Evolutionary conservation across 192 early-diverging fungal species (phyloP), one percentile per base, ranked within the genome.

Genomic region (Spinellus fusiger): DNA sequence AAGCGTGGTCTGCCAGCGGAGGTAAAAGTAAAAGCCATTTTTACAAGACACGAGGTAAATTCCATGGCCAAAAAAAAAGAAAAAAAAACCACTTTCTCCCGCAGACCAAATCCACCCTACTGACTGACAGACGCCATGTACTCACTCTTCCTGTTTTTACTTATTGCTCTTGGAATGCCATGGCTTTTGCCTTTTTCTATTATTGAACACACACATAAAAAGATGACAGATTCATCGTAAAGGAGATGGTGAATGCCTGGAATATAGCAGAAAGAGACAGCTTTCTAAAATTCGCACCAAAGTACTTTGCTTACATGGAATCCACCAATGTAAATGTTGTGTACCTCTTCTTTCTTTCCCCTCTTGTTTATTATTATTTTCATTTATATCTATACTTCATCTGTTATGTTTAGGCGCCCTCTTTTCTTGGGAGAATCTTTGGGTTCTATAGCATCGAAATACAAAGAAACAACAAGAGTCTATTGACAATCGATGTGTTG

Each of bases 11-110:
- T 27, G 87, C 87, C 13, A 80, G 73, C 16, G 94, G 94, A 22
- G 94, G 94, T 46, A 95, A 95, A 61, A 92, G 89, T 25, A 91
- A 91, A 55, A 91, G 91, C 23, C 80, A 79, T 16, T 96, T 96
- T 57, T 84, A 88, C 56, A 91, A 90, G 65, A 87, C 89, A 22
- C 59, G 77, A 75, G 89, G 89, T 89, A 71, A 51, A 28, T 49
- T 0, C 10, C 3, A 44, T n/a, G n/a, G n/a, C n/a, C n/a, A n/a
- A n/a, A n/a, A n/a, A n/a, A n/a, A n/a, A n/a, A n/a, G n/a, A n/a
- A n/a, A n/a, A n/a, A n/a, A n/a, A n/a, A n/a, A n/a, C n/a, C n/a
- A n/a, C n/a, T n/a, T n/a, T n/a, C n/a, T n/a, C n/a, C n/a, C n/a
- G n/a, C n/a, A n/a, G n/a, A n/a, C n/a, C n/a, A n/a, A n/a, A n/a